Evolutionary conservation across 1,139 yeast genomes (phyloP).

Genomic region (Tardiomyces depauwii): DNA sequence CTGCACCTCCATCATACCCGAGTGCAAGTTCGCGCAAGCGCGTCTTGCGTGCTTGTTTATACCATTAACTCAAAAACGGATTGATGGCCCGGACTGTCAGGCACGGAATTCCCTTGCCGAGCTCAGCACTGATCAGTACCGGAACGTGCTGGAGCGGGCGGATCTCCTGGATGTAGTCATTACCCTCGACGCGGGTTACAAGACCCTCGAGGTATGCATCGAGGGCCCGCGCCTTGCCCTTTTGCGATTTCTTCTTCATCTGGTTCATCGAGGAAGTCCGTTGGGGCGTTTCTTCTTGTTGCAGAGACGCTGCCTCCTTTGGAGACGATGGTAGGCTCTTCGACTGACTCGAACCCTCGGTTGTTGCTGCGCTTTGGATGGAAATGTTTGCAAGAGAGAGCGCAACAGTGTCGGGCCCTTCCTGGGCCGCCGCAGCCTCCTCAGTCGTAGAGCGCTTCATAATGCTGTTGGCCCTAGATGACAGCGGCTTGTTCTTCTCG

Average conservation of each 20-base stretch:
- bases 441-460: constrained; percentile 64
- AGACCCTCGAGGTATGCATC: constrained; percentile 36
- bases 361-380: constrained; percentile 1
- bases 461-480: constrained; percentile 33
- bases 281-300: constrained; percentile 7
- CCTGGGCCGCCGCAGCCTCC: constrained; percentile 48
- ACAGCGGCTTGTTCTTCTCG: constrained; percentile 39
- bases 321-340: constrained; percentile 20
- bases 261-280: constrained; percentile 22
- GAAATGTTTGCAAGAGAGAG: constrained; percentile 8
- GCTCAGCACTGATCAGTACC: constrained; percentile 76
- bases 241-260: constrained; percentile 6
- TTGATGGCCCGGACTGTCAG: constrained; percentile 87
- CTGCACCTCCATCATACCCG: too few species aligned
- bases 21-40: too few species aligned
- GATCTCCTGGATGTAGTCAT: constrained; percentile 60
- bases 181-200: constrained; percentile 50
- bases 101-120: constrained; percentile 86
- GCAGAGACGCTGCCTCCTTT: constrained; percentile 12
- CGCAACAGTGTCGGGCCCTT: constrained; percentile 5
- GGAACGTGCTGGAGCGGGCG: constrained; percentile 72
- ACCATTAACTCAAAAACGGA: constrained; percentile 44
- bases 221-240: constrained; percentile 16
- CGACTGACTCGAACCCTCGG: constrained; percentile 7
- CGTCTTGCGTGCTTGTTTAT: too few species aligned